Evolutionary conservation across 805 yeast genomes (phyloP), one percentile per base, ranked within the genome.

Genomic region (Nakazawaea siamensis): DNA sequence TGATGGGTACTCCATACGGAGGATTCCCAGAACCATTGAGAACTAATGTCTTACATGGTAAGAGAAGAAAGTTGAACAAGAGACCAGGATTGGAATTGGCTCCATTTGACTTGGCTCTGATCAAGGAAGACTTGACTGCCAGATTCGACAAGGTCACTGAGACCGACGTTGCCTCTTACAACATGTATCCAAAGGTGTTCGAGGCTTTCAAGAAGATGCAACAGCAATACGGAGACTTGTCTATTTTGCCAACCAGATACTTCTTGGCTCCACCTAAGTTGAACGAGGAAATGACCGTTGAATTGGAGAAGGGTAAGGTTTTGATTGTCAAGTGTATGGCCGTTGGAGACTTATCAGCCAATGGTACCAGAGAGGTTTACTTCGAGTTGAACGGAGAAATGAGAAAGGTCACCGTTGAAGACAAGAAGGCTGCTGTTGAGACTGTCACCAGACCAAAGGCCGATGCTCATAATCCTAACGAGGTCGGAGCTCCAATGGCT

Each of bases 1-100:
- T 92, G 58, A 92, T 92, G 84, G 99, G 99, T 57, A 92, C 92
- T 47, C 99, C 99, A 54, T 86, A 85, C 57, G 99, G 98, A 48
- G 99, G 99, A 7, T 92, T 92, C 95, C 98, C 99, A 41, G 99
- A 92, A 66, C 98, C 99, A 26, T 70, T 92, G 62, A 80, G 99
- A 66, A 71, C 95, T 26, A 85, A 88, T 59, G 73, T 92, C 43
- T 76, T 92, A 54, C 76, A 78, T 52, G 94, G 88, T 58, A 87
- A 87, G 79, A 82, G 98, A 67, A 78, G 83, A 64, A 86, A 86
- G 64, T 74, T 92, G 62, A 74, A 77, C 43, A 65, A 69, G 47
- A 80, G 99, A 64, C 98, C 99, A 29, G 99, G 99, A 44, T 74
- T 90, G 56, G 77, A 76, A 51, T 68, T 92, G 56, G 73, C 77